Base-by-base conservation (phyloP, 2,329 filamentous ascomycete species). In the Westerdykella ornata region DNA sequence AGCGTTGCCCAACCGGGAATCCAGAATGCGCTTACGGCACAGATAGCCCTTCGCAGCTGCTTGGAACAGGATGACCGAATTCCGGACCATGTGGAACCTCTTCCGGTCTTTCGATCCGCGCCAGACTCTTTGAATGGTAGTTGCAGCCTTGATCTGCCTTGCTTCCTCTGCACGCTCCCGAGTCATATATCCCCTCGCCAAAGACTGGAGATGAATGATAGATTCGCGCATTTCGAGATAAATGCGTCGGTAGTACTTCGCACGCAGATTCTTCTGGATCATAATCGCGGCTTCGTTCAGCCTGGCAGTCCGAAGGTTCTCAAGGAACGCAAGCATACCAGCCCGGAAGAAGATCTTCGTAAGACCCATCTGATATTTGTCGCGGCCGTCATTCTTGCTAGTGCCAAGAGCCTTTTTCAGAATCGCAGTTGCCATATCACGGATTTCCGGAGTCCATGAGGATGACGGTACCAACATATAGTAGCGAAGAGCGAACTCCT, bases 261-360 rank as follows among this genome's bases (percentile, higher is more conserved):
- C 88, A 50, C 82, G 85, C 42, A 98, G 72, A 61, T 98, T 98
- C 81, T 98, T 98, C 69, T 98, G 92, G 42, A 98, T 98, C 81
- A 98, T 85, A 55, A 94, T 86, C 11, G 92, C 92, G 53, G 89
- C 94, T 52, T 88, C 85, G 63, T 94, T 97, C 62, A 98, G 76
- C 44, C 89, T 82, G 51, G 77, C 87, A 11, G 92, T 96, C 44
- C 92, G 82, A 51, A 96, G 75, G 53, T 96, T 96, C 70, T 98
- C 92, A 38, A 98, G 73, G 72, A 96, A 96, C 5, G 92, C 92
- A 56, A 98, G 82, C 92, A 98, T 98, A 67, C 92, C 92, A 42
- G 92, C 92, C 46, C 92, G 85, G 81, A 98, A 98, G 73, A 98
- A 98, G 63, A 98, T 96, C 73, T 98, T 98, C 39, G 90, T 97